Base-by-base conservation (phyloP, 768 basidiomycete genomes). In the Cystobasidium ongulense region DNA sequence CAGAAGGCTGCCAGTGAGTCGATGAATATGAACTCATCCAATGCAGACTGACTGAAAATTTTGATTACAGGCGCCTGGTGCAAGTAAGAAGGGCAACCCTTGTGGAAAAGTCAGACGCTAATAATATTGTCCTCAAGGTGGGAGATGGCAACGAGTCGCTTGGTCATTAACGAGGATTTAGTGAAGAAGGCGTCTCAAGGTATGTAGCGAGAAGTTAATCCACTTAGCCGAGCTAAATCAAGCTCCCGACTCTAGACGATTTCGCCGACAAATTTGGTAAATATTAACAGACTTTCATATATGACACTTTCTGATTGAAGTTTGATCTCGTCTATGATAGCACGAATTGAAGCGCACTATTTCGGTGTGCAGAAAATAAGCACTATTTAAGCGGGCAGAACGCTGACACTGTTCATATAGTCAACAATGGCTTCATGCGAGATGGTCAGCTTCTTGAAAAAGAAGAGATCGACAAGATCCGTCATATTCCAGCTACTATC, bases 381-480 rank as follows among this genome's bases (percentile, higher is more conserved):
- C 15, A n/a, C n/a, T n/a, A n/a, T n/a, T n/a, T n/a, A n/a, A n/a
- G 57, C 5, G 57, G 18, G 11, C 11, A 38, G 3, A 4, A 15
- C 77, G 85, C 86, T 67, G 89, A 89, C 66, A 18, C 3, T 75
- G 84, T 80, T 57, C 21, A 10, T 3, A 8, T 27, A 52, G 64
- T 71, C 35, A 75, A 71, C 39, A 38, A 41, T 62, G 91, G 87
- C 88, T 80, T 90, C 1, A 88, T 93, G 87, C 84, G 90, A 25
- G 89, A 92, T 10, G 91, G 93, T 0, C 91, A 94, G 80, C 84
- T 96, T 21, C 83, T 96, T 52, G 90, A 92, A 76, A 84, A 84
- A 75, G 90, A 91, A 81, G 86, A 87, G 76, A 90, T 95, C 70
- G 90, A 90, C 76, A 93, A 91, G 82, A 95, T 96, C 76, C 90